Percentiles rank a stretch among this genome's conserved stretches.
Conservation (phyloP, 2,329 filamentous ascomycete genomes). For the Conoideocrella luteorostrata region DNA sequence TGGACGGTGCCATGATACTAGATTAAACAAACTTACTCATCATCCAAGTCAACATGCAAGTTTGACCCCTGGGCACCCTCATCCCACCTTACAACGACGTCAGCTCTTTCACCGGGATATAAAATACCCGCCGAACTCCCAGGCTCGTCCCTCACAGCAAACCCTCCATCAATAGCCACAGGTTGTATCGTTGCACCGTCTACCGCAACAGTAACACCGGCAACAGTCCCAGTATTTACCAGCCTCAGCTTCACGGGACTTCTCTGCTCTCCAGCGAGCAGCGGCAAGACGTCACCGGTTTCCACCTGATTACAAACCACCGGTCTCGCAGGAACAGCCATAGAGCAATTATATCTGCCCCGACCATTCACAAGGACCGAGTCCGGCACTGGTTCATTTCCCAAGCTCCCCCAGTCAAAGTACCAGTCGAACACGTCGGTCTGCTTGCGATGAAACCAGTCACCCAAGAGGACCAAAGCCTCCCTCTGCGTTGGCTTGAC, state of each 20-base stretch:
- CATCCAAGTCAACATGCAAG: slow-evolving; percentile 18
- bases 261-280: slow-evolving; percentile 10
- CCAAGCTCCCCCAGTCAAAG: slow-evolving; percentile 26
- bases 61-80: slow-evolving; percentile 6
- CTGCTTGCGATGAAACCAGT: slow-evolving; percentile 32
- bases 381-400: slow-evolving; percentile 33
- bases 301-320: slow-evolving; percentile 14
- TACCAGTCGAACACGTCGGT: slow-evolving; percentile 26
- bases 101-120: slow-evolving; percentile 19
- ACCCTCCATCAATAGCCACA: slow-evolving; percentile 16
- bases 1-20: no score
- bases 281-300: slow-evolving; percentile 9
- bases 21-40: slow-evolving; percentile 20
- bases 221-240: slow-evolving; percentile 18
- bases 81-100: slow-evolving; percentile 16
- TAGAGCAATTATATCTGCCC: slow-evolving; percentile 23
- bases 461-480: slow-evolving; percentile 45
- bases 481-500: slow-evolving; percentile 26
- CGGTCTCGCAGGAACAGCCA: slow-evolving; percentile 19
- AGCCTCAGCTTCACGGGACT: slow-evolving; percentile 16
- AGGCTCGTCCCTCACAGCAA: slow-evolving; percentile 9
- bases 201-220: slow-evolving; percentile 14
- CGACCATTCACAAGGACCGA: slow-evolving; percentile 30
- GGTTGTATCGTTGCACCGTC: slow-evolving; percentile 17
- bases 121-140: slow-evolving; percentile 16